Conservation (phyloP, 2,329 filamentous ascomycete genomes). For the Monilinia fructigena region DNA sequence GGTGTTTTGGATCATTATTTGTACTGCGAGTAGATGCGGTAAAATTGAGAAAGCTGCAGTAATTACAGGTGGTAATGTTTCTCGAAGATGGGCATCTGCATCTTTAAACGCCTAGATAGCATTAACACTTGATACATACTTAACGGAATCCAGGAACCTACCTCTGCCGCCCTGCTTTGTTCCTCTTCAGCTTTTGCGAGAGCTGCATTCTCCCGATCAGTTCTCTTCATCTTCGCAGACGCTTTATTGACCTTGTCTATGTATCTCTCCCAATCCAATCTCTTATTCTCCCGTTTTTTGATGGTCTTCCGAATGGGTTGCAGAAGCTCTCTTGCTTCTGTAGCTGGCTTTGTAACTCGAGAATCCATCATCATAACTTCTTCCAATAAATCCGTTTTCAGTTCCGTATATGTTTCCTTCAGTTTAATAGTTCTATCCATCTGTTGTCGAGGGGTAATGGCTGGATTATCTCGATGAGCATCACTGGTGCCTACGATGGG, state of each 20-base stretch:
- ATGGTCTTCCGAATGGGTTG: slow-evolving; percentile 77
- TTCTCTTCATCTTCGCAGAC: slow-evolving; percentile 67
- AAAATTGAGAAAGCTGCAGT: slow-evolving; percentile 70
- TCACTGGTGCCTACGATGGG: slow-evolving; percentile 69
- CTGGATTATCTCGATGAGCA: slow-evolving; percentile 53
- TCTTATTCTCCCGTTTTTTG: slow-evolving; percentile 80
- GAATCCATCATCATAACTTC: slow-evolving; percentile 71
- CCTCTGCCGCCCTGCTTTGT: slow-evolving; percentile 62
- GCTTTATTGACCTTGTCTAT: slow-evolving; percentile 69
- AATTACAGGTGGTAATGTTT: slow-evolving; percentile 69
- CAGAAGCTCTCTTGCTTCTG: slow-evolving; percentile 65
- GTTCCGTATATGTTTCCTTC: slow-evolving; percentile 65
- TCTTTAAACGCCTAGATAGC: slow-evolving; percentile 63
- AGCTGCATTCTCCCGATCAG: slow-evolving; percentile 69
- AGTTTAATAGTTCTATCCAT: slow-evolving; percentile 65
- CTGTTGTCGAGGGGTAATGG: slow-evolving; percentile 60
- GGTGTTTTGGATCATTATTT: slow-evolving; percentile 75
- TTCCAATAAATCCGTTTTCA: slow-evolving; percentile 68
- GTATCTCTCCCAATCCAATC: slow-evolving; percentile 77
- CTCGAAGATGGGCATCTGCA: slow-evolving; percentile 71
- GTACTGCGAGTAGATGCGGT: slow-evolving; percentile 65
- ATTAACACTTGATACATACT: slow-evolving; percentile 28
- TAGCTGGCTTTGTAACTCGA: slow-evolving; percentile 67
- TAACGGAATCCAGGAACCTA: slow-evolving; percentile 41
- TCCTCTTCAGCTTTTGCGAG: slow-evolving; percentile 72